Conservation (phyloP, 208 protist genomes). For the Leptomonas seymouri region DNA sequence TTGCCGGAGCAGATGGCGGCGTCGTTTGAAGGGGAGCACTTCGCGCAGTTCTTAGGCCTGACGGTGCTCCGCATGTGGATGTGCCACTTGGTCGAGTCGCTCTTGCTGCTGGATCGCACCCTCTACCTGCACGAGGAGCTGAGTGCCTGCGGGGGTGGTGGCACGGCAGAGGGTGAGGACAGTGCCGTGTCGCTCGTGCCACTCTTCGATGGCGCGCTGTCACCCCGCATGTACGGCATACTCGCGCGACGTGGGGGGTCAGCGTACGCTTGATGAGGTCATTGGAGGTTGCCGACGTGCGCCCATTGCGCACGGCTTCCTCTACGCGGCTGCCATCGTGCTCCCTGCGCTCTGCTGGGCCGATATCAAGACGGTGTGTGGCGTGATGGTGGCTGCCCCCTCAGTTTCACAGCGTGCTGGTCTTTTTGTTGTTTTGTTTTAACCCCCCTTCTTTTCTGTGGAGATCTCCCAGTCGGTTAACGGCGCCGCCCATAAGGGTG, state of each 20-base stretch:
- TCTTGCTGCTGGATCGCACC: conserved; percentile 77
- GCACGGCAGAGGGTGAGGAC: conserved; percentile 27
- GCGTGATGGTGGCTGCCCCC: too few species aligned
- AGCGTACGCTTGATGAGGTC: not conserved
- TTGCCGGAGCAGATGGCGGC: conserved; percentile 37
- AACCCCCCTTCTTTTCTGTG: too few species aligned
- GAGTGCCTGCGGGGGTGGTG: not conserved
- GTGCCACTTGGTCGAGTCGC: conserved; percentile 82
- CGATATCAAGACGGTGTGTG: too few species aligned
- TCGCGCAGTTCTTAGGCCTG: conserved; percentile 75
- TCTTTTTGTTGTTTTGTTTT: too few species aligned
- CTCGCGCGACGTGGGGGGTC: conserved; percentile 55
- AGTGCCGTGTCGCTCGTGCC: conserved; percentile 82
- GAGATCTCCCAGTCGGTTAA: too few species aligned
- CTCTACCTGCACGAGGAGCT: conserved; percentile 78
- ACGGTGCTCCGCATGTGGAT: conserved; percentile 91
- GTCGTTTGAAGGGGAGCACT: conserved; percentile 45
- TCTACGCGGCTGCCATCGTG: too few species aligned
- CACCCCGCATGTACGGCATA: conserved; percentile 86
- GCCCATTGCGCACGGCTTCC: too few species aligned
- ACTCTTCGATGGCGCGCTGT: conserved; percentile 83
- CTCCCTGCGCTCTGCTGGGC: too few species aligned
- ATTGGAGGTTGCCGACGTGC: too few species aligned
- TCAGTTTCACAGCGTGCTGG: too few species aligned
- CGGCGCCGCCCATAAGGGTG: too few species aligned